Conservation (phyloP, 2,329 filamentous ascomycete genomes). For the Aphanocladium album region DNA sequence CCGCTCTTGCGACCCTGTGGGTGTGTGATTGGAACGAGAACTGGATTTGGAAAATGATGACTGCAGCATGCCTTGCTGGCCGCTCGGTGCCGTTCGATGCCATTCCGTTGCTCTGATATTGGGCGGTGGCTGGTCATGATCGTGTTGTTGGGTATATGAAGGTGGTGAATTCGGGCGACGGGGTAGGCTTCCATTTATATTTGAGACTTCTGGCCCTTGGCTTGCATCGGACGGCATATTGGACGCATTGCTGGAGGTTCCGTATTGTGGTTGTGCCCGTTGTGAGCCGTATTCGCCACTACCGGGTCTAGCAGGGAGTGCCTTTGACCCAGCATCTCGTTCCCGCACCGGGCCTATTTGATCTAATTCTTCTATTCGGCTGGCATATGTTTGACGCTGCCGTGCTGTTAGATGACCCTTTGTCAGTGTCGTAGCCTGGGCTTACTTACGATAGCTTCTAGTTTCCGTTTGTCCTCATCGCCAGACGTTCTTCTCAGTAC, state of each 20-base stretch:
- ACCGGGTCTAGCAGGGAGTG: constrained; percentile 65
- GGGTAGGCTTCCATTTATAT: not conserved
- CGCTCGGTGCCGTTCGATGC: not conserved
- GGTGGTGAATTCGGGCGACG: not conserved
- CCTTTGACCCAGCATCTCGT: constrained; percentile 56
- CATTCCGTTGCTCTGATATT: constrained; percentile 10
- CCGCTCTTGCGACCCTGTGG: constrained; percentile 1
- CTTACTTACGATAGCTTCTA: constrained; percentile 82
- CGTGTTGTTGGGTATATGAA: not conserved
- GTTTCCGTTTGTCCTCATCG: constrained; percentile 81
- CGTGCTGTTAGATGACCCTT: constrained; percentile 8
- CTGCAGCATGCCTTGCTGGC: constrained; percentile 32
- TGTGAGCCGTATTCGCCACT: constrained; percentile 37
- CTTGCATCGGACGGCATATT: not conserved
- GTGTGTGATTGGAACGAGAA: constrained; percentile 22
- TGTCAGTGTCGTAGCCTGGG: not conserved
- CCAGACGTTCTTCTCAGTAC: constrained; percentile 81
- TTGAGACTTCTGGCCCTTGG: not conserved
- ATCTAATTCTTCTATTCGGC: constrained; percentile 80
- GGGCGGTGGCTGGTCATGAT: constrained; percentile 2
- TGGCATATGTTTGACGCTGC: constrained; percentile 83
- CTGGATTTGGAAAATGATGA: constrained; percentile 52
- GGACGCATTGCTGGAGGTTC: not conserved
- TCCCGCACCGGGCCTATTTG: constrained; percentile 56
- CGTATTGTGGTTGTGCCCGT: constrained; percentile 12